Base-by-base conservation (phyloP, 2,329 filamentous ascomycete species). In the Botrytis deweyae region DNA sequence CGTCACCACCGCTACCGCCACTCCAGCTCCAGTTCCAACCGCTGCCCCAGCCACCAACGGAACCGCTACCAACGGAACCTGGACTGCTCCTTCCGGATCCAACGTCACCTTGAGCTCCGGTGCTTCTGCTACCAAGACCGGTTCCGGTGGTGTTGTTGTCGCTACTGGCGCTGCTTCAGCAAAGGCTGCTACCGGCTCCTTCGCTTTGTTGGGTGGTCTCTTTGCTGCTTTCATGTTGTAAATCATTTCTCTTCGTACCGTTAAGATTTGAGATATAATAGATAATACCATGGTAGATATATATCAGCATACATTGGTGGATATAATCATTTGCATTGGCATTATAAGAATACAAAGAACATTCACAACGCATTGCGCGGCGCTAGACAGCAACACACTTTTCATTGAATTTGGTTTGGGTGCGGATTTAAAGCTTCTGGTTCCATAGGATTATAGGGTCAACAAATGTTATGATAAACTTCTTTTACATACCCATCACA, bases 381-480 rank as follows among this genome's bases (percentile, higher is more conserved):
- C 46, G 65, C 36, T 55, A 55, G 25, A 40, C 65, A 68, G 65
- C 46, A n/a, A 67, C 9, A 68, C 25, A 44, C 29, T 20, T 18
- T n/a, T 68, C 10, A 20, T 40, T 40, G 46, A 40, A 25, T 58
- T 42, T 42, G 49, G 44, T 40, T 67, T 58, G 38, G 49, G 49
- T 68, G 65, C 25, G 49, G 36, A 58, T 67, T 67, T 58, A 58
- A 69, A 69, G 66, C 66, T 69, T 58, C 66, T 68, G 49, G 46
- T 58, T 42, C 58, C n/a, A 68, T 38, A 55, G 65, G 46, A 33
- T 68, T 68, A 68, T 58, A 55, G 65, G 65, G 49, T 58, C 10
- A n/a, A 58, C 46, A 68, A 68, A 68, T 68, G 65, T 68, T 18
- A 58, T 68, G 65, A 68, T 68, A 68, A 55, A 68, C 49, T 68